Evolutionary conservation across 192 early-diverging fungal genomes (phyloP).

Genomic region (Linnemannia zychae): DNA sequence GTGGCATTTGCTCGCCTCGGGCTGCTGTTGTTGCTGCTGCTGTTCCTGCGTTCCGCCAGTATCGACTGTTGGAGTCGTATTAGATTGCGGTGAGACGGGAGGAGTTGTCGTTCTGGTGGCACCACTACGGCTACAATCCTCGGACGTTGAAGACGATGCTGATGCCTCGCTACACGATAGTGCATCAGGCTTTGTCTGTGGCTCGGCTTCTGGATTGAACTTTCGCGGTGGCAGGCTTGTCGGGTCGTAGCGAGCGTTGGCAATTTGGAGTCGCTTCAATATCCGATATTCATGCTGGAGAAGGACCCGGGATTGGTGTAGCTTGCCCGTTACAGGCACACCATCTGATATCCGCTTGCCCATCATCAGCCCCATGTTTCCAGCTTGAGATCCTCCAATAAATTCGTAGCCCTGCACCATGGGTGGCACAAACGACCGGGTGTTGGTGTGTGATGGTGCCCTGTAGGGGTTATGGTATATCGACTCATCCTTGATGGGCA

Average conservation of each 20-base stretch:
- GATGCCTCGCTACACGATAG: not conserved
- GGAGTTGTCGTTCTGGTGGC: not conserved
- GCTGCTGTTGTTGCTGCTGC: not conserved
- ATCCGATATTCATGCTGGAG: conserved; percentile 52
- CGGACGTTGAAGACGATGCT: not conserved
- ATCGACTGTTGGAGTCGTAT: not conserved
- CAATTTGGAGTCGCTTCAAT: conserved; percentile 29
- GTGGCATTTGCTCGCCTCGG: not conserved
- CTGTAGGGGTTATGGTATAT: conserved; percentile 40
- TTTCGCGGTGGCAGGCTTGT: not conserved
- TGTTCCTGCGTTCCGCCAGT: not conserved
- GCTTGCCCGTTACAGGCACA: conserved; percentile 33
- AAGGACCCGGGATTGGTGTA: conserved; percentile 31
- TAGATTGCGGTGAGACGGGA: not conserved
- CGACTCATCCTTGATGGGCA: conserved; percentile 26
- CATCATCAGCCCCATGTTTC: conserved; percentile 52
- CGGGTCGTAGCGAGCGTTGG: conserved; percentile 22
- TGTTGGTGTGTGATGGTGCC: conserved; percentile 37
- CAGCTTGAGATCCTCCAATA: conserved; percentile 45
- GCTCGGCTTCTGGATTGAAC: not conserved
- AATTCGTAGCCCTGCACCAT: conserved; percentile 40
- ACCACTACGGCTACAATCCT: not conserved
- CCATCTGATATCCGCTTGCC: conserved; percentile 47
- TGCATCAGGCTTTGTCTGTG: not conserved
- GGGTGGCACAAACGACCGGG: conserved; percentile 36